These are phyloP conservation scores for Nakazawaea laoshanensis DNA, from an alignment of 805 yeast species.

Conservation along the genomic window DNA sequence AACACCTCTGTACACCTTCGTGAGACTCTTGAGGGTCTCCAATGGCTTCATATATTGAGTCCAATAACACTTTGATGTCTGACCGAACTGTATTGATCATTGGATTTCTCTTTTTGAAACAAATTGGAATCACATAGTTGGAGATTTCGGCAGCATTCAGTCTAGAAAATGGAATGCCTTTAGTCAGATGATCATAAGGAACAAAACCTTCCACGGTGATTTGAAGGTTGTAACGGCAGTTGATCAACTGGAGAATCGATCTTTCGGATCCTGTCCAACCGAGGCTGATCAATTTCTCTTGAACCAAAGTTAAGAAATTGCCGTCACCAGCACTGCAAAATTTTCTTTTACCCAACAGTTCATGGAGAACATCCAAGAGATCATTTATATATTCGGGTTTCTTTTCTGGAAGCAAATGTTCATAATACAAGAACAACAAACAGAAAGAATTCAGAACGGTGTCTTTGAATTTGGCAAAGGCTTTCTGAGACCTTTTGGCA, in stretches of 20 bases:
- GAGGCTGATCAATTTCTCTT: conserved; percentile 39
- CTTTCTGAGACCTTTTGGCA: conserved; percentile 29
- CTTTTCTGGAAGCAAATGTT: conserved; percentile 11
- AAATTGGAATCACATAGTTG: conserved; percentile 42
- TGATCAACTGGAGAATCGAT: conserved; percentile 68
- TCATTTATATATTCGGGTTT: conserved; percentile 26
- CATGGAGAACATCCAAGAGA: conserved; percentile 56
- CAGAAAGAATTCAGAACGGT: conserved; percentile 29
- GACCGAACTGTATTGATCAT: conserved; percentile 50
- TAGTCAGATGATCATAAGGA: conserved; percentile 60
- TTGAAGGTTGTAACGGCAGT: conserved; percentile 68
- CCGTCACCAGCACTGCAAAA: conserved; percentile 66
- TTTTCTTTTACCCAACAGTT: conserved; percentile 58
- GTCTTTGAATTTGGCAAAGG: conserved; percentile 39
- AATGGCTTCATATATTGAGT: conserved; percentile 58
- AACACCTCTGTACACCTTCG: conserved; percentile 36
- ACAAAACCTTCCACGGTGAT: conserved; percentile 50
- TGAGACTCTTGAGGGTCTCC: conserved; percentile 54
- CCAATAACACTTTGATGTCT: conserved; percentile 68
- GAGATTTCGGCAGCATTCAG: conserved; percentile 22
- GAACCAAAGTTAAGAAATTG: conserved; percentile 49
- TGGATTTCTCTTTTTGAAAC: conserved; percentile 51
- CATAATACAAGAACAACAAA: conserved; percentile 29
- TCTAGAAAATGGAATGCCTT: conserved; percentile 14
- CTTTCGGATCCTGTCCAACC: conserved; percentile 41